These are phyloP conservation scores for Chrysosporium keratinophilum DNA, from an alignment of 2,329 filamentous ascomycete species.

Conservation along the genomic window DNA sequence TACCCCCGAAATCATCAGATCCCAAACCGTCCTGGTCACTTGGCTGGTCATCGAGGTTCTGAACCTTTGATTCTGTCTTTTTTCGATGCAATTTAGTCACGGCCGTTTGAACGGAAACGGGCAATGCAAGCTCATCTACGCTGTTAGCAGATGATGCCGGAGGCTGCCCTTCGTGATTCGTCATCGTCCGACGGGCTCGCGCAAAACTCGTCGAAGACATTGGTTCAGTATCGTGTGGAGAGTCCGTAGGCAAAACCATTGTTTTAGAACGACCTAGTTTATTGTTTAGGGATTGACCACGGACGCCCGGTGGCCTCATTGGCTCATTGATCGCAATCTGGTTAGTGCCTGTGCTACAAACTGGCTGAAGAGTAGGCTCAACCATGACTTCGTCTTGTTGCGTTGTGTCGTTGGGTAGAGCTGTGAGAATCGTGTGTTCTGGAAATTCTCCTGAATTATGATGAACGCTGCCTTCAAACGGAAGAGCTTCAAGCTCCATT, in stretches of 20 bases:
- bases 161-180: conserved; percentile 3
- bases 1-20: conserved; percentile 21
- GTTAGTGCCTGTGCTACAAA: background rate
- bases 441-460: background rate
- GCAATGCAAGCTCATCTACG: conserved; percentile 24
- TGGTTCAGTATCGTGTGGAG: conserved; percentile 33
- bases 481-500: background rate
- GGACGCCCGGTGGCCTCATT: background rate
- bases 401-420: background rate
- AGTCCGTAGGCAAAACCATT: conserved; percentile 22
- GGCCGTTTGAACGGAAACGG: conserved; percentile 17
- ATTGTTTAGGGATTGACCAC: conserved; percentile 1
- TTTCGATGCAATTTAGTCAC: background rate
- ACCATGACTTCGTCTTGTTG: background rate
- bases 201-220: conserved; percentile 28
- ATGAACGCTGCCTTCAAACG: background rate
- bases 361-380: background rate
- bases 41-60: background rate
- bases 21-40: conserved; percentile 15
- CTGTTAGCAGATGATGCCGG: conserved; percentile 19
- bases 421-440: background rate
- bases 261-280: conserved; percentile 21
- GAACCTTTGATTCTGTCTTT: background rate
- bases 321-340: background rate
- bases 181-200: conserved; percentile 14